Evolutionary conservation across 495 filamentous ascomycete genomes (phyloP).

Genomic region (Penicillium turbatum): DNA sequence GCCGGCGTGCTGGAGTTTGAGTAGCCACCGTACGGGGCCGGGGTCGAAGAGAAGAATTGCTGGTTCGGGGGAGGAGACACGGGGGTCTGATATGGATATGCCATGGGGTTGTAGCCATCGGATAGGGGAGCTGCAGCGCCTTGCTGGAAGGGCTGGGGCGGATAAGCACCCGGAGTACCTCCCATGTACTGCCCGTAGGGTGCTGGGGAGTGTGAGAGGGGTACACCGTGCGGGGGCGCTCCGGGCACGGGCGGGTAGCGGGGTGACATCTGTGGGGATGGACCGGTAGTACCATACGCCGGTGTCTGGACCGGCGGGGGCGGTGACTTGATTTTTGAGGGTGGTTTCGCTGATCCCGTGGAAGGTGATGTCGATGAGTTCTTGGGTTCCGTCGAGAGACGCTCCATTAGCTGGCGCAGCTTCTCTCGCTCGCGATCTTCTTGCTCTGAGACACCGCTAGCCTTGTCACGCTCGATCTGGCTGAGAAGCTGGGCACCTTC

Average conservation of each 20-base stretch:
- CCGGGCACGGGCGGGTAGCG: slow-evolving; percentile 42
- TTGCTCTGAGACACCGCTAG: slow-evolving; percentile 62
- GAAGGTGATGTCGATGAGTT: slow-evolving; percentile 40
- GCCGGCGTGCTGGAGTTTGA: slow-evolving; percentile 36
- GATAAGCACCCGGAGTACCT: slow-evolving; percentile 26
- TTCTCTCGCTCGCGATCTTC: slow-evolving; percentile 84
- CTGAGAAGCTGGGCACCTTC: slow-evolving; percentile 86
- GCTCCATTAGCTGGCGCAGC: slow-evolving; percentile 86
- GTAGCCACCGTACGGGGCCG: slow-evolving; percentile 34
- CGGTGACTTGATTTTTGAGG: slow-evolving; percentile 39
- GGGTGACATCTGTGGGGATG: slow-evolving; percentile 42
- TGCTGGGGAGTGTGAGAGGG: slow-evolving; percentile 40
- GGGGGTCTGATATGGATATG: slow-evolving; percentile 48
- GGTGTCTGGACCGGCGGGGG: slow-evolving; percentile 42
- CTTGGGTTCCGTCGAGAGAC: slow-evolving; percentile 75
- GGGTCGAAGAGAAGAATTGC: slow-evolving; percentile 40
- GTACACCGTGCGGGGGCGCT: slow-evolving; percentile 17
- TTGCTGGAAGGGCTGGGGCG: slow-evolving; percentile 44
- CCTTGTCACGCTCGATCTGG: slow-evolving; percentile 79
- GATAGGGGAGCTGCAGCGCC: slow-evolving; percentile 43
- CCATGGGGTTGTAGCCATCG: slow-evolving; percentile 53
- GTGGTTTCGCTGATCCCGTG: slow-evolving; percentile 38
- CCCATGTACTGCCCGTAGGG: slow-evolving; percentile 42
- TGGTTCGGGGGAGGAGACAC: slow-evolving; percentile 44
- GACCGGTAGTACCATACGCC: slow-evolving; percentile 34